These are phyloP conservation scores for Colletotrichum cordylinicola DNA, from an alignment of 2,329 filamentous ascomycete species.

Conservation along the genomic window DNA sequence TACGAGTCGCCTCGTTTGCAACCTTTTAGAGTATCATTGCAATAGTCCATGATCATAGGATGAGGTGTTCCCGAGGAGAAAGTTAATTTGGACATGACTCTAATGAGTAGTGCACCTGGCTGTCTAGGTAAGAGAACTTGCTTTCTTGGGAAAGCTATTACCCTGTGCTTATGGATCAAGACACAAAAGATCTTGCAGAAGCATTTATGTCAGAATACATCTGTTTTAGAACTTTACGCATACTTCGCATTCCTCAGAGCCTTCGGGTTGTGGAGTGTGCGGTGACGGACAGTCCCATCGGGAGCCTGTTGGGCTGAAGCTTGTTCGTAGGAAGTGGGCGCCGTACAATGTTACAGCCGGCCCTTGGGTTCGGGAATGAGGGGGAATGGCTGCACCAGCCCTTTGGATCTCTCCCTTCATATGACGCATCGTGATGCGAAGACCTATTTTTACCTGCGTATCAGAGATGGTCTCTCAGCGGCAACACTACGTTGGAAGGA, in stretches of 20 bases:
- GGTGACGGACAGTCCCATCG: background rate
- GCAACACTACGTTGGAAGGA: background rate
- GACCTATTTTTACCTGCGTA: background rate
- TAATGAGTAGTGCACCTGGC: background rate
- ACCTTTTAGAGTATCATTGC: background rate
- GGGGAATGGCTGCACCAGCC: background rate
- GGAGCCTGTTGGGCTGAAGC: background rate
- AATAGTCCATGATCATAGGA: background rate
- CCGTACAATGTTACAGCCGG: background rate
- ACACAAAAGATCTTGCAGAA: background rate
- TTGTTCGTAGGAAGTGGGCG: background rate
- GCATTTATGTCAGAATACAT: background rate
- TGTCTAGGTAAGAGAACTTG: background rate
- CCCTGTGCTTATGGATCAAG: background rate
- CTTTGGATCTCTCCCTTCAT: background rate
- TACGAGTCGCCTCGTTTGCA: background rate
- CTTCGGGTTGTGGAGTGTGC: background rate
- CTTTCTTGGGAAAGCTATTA: background rate
- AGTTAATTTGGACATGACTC: background rate
- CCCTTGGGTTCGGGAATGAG: background rate
- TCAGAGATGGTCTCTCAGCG: background rate
- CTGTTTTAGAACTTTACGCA: background rate
- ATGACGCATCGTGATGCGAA: background rate
- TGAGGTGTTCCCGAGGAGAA: background rate
- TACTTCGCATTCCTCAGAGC: background rate